These are phyloP conservation scores for Xerocomellus dryophilus DNA, from an alignment of 768 basidiomycete genomes.

Conservation along the genomic window DNA sequence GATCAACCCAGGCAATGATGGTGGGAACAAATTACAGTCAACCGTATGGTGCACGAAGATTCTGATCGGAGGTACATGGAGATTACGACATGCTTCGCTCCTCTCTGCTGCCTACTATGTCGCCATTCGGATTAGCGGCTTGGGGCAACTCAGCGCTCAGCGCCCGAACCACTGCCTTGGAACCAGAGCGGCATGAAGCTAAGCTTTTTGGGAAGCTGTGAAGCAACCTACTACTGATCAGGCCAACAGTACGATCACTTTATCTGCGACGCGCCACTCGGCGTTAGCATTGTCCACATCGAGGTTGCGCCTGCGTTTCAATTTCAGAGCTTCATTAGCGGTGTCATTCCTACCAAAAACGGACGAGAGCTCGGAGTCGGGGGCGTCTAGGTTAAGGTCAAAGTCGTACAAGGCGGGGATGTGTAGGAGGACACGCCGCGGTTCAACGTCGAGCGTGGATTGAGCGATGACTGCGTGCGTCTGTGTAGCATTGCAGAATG, in stretches of 20 bases:
- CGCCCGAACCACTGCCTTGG: slow-evolving; percentile 6
- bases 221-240: slow-evolving; percentile 20
- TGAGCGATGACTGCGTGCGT: slow-evolving; percentile 43
- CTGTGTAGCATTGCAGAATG: slow-evolving; percentile 30
- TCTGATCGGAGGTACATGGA: neutral
- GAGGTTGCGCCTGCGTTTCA: slow-evolving; percentile 58
- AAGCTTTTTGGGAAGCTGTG: slow-evolving; percentile 2
- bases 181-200: neutral
- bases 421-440: slow-evolving; percentile 51
- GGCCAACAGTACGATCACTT: slow-evolving; percentile 43
- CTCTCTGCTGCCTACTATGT: slow-evolving; percentile 2
- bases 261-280: slow-evolving; percentile 64
- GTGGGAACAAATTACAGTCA: neutral
- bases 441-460: slow-evolving; percentile 64
- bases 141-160: neutral
- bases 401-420: slow-evolving; percentile 48
- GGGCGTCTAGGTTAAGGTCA: slow-evolving; percentile 54
- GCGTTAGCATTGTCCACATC: slow-evolving; percentile 62
- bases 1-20: neutral
- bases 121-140: neutral
- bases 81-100: slow-evolving; percentile 1
- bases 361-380: slow-evolving; percentile 52
- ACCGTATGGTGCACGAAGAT: neutral
- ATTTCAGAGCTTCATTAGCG: slow-evolving; percentile 35
- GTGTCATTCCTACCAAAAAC: slow-evolving; percentile 17